Evolutionary conservation across 2,329 filamentous ascomycete species (phyloP).

Genomic region (Aspergillus ochraceoroseus): DNA sequence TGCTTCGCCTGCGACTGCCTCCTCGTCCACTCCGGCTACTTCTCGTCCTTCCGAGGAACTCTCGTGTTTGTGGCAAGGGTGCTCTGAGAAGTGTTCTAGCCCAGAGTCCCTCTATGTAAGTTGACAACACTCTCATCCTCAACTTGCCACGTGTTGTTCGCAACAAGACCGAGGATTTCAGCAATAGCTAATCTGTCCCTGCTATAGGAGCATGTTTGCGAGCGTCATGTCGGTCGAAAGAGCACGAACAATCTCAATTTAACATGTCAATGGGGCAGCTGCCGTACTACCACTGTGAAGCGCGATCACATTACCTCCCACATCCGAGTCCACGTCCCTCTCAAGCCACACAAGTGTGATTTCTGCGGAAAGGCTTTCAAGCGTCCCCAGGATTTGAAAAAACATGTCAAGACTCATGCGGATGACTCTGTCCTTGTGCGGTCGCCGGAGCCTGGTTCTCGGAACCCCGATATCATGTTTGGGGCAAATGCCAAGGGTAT

Average conservation of each 20-base stretch:
- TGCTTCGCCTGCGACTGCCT: conserved; percentile 8
- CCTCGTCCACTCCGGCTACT: conserved; percentile 7
- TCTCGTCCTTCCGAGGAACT: conserved; percentile 37
- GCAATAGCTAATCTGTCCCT: conserved; percentile 1
- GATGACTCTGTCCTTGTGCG: conserved; percentile 78
- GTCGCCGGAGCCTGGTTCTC: conserved; percentile 56
- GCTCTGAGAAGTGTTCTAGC: conserved; percentile 55
- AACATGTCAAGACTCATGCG: conserved; percentile 98
- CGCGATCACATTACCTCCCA: conserved; percentile 99
- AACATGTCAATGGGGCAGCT: conserved; percentile 95
- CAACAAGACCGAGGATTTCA: neutral
- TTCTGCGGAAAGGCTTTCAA: conserved; percentile 99
- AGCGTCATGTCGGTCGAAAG: conserved; percentile 96
- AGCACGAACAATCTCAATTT: conserved; percentile 98
- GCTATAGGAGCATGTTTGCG: conserved; percentile 87
- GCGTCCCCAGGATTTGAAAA: conserved; percentile 96
- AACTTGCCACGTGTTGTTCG: conserved; percentile 1
- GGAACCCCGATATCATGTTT: conserved; percentile 43
- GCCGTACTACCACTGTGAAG: conserved; percentile 94
- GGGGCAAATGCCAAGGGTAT: conserved; percentile 35
- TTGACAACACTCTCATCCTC: conserved; percentile 5
- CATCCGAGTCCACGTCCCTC: conserved; percentile 95
- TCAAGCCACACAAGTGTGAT: conserved; percentile 98
- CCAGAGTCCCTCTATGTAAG: conserved; percentile 60
- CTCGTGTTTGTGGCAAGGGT: conserved; percentile 59